Conservation (phyloP, 2,329 filamentous ascomycete species). For the Gyromitra esculenta region DNA sequence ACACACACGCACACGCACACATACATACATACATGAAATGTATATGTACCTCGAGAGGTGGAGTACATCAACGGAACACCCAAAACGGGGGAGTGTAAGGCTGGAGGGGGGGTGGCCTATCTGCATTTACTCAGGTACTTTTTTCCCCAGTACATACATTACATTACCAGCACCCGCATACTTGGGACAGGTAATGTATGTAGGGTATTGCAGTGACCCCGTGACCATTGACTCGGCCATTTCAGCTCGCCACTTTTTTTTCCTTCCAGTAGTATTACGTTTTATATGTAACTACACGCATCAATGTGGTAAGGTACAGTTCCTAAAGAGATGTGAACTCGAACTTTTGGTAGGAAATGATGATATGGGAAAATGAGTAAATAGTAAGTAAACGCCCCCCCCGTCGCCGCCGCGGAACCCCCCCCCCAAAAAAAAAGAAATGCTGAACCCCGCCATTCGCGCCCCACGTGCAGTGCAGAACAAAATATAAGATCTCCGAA, state of each 20-base stretch:
- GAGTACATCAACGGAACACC: constrained; percentile 47
- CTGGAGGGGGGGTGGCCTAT: constrained; percentile 6
- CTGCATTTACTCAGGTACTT: constrained; percentile 38
- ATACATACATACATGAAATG: constrained; percentile 13
- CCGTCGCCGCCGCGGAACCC: constrained; percentile 44
- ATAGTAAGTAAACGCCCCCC: constrained; percentile 46
- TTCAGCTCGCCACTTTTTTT: constrained; percentile 29
- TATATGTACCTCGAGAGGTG: constrained; percentile 37
- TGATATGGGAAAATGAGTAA: constrained; percentile 34
- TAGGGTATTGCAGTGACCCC: constrained; percentile 28
- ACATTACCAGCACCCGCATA: constrained; percentile 35
- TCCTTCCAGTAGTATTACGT: constrained; percentile 47
- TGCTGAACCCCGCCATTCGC: constrained; percentile 45
- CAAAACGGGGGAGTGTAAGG: constrained; percentile 34
- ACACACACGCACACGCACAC: neutral
- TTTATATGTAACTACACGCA: constrained; percentile 49
- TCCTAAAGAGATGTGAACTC: constrained; percentile 28
- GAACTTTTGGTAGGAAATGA: constrained; percentile 45
- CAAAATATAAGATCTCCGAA: constrained; percentile 41
- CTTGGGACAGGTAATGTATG: constrained; percentile 25
- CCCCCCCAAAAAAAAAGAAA: constrained; percentile 37
- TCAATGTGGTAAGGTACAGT: constrained; percentile 27
- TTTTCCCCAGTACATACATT: neutral
- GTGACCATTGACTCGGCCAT: constrained; percentile 35
- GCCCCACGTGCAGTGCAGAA: constrained; percentile 42